Evolutionary conservation across 306 rosid genomes (phyloP).

Genomic region (Hylodesmum podocarpum): DNA sequence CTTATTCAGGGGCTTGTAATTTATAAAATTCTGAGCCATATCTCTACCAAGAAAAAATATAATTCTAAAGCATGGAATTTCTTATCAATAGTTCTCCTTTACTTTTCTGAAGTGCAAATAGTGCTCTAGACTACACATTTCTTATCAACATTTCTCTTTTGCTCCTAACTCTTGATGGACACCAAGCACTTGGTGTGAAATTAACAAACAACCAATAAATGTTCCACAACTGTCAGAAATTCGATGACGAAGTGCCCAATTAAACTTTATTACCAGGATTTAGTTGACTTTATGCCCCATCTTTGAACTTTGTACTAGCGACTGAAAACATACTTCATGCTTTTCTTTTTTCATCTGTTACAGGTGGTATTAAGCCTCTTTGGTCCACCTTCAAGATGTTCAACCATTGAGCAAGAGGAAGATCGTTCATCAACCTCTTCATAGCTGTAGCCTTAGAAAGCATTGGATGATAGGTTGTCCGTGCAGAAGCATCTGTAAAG

Average conservation of each 20-base stretch:
- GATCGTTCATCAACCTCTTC: slow-evolving; percentile 59
- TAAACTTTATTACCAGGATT: not conserved
- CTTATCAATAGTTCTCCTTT: not conserved
- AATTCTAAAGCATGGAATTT: not conserved
- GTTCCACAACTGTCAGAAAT: not conserved
- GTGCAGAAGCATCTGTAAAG: slow-evolving; percentile 32
- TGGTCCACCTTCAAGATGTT: slow-evolving; percentile 92
- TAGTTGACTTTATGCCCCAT: not conserved
- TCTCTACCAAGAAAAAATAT: too few species aligned
- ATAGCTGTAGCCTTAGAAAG: slow-evolving; percentile 18
- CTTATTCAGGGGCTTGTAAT: not conserved
- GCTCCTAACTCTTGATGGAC: slow-evolving; percentile 8
- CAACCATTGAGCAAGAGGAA: slow-evolving; percentile 50
- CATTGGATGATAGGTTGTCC: slow-evolving; percentile 14
- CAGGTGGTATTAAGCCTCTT: slow-evolving; percentile 88
- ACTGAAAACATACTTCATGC: not conserved
- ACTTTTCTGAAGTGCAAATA: not conserved
- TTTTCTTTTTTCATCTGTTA: not conserved
- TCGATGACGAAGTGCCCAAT: not conserved
- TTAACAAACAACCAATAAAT: not conserved
- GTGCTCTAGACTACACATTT: not conserved
- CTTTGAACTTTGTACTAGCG: not conserved
- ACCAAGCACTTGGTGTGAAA: not conserved
- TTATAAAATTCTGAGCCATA: too few species aligned
- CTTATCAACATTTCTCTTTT: too few species aligned